These are phyloP conservation scores for Capronia coronata DNA, from an alignment of 2,329 filamentous ascomycete species.

Conservation along the genomic window DNA sequence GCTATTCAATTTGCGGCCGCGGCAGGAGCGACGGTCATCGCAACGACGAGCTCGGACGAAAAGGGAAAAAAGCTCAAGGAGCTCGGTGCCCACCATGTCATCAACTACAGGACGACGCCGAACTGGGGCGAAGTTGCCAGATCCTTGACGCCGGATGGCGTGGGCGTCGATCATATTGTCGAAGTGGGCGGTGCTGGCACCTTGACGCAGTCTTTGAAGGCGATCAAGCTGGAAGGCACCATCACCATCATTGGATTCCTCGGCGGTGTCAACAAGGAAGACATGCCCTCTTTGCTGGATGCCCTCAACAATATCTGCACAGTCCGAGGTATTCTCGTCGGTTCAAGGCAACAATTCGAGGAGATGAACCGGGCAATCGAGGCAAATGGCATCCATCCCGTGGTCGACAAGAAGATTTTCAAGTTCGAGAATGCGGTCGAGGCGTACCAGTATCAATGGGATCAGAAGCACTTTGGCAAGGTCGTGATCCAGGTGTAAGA, in stretches of 20 bases:
- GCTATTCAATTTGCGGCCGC: slow-evolving; percentile 40
- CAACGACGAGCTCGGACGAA: slow-evolving; percentile 51
- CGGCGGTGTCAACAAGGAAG: slow-evolving; percentile 34
- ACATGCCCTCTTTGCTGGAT: slow-evolving; percentile 49
- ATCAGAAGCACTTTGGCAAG: slow-evolving; percentile 52
- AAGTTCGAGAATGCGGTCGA: slow-evolving; percentile 47
- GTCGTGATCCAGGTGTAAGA: slow-evolving; percentile 37
- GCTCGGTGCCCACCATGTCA: slow-evolving; percentile 52
- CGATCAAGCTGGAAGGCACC: slow-evolving; percentile 44
- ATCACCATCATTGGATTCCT: slow-evolving; percentile 48
- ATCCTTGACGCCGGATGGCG: slow-evolving; percentile 42
- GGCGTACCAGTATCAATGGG: slow-evolving; percentile 50
- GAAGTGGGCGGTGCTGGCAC: slow-evolving; percentile 60
- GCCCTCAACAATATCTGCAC: slow-evolving; percentile 46
- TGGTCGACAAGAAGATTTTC: slow-evolving; percentile 55
- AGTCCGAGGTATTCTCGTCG: slow-evolving; percentile 52
- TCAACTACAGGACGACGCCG: slow-evolving; percentile 55
- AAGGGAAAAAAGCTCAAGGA: slow-evolving; percentile 49
- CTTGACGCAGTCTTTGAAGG: slow-evolving; percentile 48
- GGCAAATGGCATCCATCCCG: slow-evolving; percentile 52
- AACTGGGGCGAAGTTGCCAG: slow-evolving; percentile 57
- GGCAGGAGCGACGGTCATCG: slow-evolving; percentile 48
- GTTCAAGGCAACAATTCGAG: slow-evolving; percentile 50
- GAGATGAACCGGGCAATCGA: slow-evolving; percentile 55
- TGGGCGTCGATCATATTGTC: slow-evolving; percentile 56